These are phyloP conservation scores for Myxozyma monticola DNA, from an alignment of 805 yeast species.

Conservation along the genomic window DNA sequence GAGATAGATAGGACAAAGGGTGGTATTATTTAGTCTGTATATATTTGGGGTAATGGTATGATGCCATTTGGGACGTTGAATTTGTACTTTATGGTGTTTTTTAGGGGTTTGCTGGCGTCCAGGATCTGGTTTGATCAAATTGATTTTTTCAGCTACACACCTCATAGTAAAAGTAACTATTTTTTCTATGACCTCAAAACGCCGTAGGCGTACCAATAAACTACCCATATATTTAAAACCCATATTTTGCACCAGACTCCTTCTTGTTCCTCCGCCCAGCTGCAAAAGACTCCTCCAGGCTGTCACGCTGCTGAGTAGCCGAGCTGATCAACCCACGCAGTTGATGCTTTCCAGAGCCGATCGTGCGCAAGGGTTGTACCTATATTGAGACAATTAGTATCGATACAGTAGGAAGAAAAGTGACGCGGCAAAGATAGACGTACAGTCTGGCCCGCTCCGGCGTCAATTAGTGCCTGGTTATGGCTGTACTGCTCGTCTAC, in stretches of 20 bases:
- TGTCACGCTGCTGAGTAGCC: slow-evolving; percentile 39
- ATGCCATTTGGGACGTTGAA: too few relatives aligned
- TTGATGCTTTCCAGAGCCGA: slow-evolving; percentile 41
- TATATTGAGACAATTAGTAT: neutral
- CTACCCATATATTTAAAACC: slow-evolving; percentile 30
- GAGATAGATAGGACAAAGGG: slow-evolving; percentile 5
- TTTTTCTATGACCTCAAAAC: too few relatives aligned
- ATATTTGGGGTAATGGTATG: neutral
- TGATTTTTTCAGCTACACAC: too few relatives aligned
- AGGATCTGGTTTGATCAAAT: too few relatives aligned
- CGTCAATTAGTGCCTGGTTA: slow-evolving; percentile 38
- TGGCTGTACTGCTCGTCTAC: slow-evolving; percentile 43
- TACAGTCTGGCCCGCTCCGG: slow-evolving; percentile 40
- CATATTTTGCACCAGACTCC: slow-evolving; percentile 37
- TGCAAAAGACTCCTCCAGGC: slow-evolving; percentile 38
- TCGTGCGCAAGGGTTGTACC: slow-evolving; percentile 35
- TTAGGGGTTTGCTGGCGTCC: too few relatives aligned
- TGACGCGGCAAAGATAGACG: slow-evolving; percentile 2
- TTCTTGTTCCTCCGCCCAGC: slow-evolving; percentile 32
- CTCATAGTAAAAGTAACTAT: too few relatives aligned
- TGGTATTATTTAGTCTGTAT: neutral
- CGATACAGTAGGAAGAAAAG: neutral
- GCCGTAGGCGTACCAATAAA: too few relatives aligned
- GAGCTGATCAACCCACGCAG: slow-evolving; percentile 35
- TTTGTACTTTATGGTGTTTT: too few relatives aligned